Conservation (phyloP, 805 yeast genomes). For the Wickerhamiella vanderwaltii region DNA sequence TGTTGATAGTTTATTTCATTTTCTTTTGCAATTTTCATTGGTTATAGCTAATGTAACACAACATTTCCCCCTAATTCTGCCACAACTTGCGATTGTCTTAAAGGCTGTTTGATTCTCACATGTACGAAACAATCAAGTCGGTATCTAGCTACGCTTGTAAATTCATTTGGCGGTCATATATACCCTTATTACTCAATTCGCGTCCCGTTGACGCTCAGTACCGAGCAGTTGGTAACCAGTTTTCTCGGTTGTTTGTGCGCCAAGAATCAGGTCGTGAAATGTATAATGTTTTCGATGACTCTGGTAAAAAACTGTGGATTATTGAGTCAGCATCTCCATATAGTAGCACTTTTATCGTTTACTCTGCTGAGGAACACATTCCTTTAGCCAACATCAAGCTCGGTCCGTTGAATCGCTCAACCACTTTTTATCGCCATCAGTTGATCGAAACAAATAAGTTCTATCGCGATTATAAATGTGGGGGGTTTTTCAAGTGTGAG, state of each 20-base stretch:
- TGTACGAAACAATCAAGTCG: neutral
- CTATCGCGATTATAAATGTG: conserved; percentile 27
- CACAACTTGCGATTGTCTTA: too few relatives aligned
- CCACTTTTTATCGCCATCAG: conserved; percentile 31
- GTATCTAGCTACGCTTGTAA: neutral
- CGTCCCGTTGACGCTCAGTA: neutral
- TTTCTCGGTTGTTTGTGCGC: conserved; percentile 32
- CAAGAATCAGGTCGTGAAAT: conserved; percentile 34
- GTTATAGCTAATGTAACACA: too few relatives aligned
- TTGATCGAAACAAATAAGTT: conserved; percentile 33
- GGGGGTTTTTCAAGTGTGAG: conserved; percentile 22
- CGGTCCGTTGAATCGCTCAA: conserved; percentile 25
- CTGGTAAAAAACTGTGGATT: conserved; percentile 36
- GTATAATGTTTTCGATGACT: conserved; percentile 40
- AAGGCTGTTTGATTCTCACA: too few relatives aligned
- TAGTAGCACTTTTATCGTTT: conserved; percentile 43
- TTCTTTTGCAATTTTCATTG: too few relatives aligned
- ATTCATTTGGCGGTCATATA: neutral
- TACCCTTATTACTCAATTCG: neutral
- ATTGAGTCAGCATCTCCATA: conserved; percentile 39
- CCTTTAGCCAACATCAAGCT: conserved; percentile 40
- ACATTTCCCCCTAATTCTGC: too few relatives aligned
- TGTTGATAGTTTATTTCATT: too few relatives aligned
- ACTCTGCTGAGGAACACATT: conserved; percentile 33
- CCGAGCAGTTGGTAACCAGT: neutral